phyloP scores from a whole-genome alignment of 139 green algal genomes.

The Astrephomene gubernaculifera region DNA sequence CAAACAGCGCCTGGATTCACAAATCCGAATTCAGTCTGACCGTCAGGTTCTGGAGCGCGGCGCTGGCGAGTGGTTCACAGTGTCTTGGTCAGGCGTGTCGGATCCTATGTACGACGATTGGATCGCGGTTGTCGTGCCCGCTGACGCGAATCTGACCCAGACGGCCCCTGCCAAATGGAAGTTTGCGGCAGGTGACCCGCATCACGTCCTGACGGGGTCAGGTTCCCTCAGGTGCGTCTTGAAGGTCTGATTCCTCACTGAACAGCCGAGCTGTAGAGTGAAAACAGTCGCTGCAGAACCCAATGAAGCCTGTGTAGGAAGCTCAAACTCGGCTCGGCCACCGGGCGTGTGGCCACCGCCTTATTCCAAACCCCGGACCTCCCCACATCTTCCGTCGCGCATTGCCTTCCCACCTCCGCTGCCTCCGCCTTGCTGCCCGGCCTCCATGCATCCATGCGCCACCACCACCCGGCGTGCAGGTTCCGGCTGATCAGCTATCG shows the following conservation, averaged over 20 bases:
- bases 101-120: constrained; percentile 52
- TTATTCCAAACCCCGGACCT: not conserved
- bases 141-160: constrained; percentile 39
- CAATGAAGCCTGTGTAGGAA: too few species aligned
- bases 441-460: not conserved
- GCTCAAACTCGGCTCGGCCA: too few species aligned
- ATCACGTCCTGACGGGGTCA: constrained; percentile 45
- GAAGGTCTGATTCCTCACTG: too few species aligned
- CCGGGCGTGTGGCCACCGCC: not conserved
- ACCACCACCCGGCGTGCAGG: constrained; percentile 40
- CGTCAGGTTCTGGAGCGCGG: not conserved
- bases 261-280: too few species aligned
- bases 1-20: not conserved
- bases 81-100: constrained; percentile 36
- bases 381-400: too few species aligned
- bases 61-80: constrained; percentile 48
- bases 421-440: not conserved
- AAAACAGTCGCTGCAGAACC: too few species aligned
- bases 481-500: constrained; percentile 78
- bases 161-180: constrained; percentile 66
- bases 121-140: constrained; percentile 48
- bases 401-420: not conserved
- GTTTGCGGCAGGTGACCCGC: constrained; percentile 30
- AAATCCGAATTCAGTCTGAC: not conserved
- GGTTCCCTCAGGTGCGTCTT: constrained; percentile 53